phyloP scores from a whole-genome alignment of 2,329 filamentous ascomycete species.

The Rhynchosporium agropyri region DNA sequence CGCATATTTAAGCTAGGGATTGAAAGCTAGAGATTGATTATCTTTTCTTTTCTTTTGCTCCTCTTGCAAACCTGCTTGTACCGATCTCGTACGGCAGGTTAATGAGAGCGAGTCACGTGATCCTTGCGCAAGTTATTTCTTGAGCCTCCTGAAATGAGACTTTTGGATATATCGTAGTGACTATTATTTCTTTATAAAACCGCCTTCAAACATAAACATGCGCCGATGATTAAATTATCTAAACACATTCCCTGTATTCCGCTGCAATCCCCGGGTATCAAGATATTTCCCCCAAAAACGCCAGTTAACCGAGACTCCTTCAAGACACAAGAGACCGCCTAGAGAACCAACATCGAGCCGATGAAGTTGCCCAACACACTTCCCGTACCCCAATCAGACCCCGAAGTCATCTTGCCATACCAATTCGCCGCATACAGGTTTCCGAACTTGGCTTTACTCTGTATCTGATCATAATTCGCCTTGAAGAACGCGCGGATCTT shows the following conservation, averaged over 20 bases:
- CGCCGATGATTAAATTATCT: too few species aligned
- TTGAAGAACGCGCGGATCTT: constrained; percentile 20
- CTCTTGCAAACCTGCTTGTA: too few species aligned
- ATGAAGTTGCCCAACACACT: constrained; percentile 19
- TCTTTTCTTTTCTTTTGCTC: too few species aligned
- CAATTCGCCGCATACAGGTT: constrained; percentile 24
- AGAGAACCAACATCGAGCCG: constrained; percentile 19
- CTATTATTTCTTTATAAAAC: neutral
- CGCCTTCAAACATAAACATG: neutral
- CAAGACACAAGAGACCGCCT: neutral
- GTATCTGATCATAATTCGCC: constrained; percentile 26
- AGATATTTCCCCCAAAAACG: neutral
- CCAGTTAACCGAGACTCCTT: neutral
- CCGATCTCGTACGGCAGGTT: too few species aligned
- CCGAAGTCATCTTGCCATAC: constrained; percentile 17
- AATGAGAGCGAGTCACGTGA: too few species aligned
- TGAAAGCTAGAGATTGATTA: too few species aligned
- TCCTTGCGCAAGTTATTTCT: too few species aligned
- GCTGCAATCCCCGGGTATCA: neutral
- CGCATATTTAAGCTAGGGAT: too few species aligned
- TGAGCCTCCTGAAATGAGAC: too few species aligned
- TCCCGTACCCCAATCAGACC: constrained; percentile 24
- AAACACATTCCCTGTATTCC: too few species aligned
- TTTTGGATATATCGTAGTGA: too few species aligned
- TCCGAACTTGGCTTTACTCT: constrained; percentile 21